These are phyloP conservation scores for Anthracocystis panici-leucophaei DNA, from an alignment of 1,284 basidiomycete genomes.

Conservation along the genomic window DNA sequence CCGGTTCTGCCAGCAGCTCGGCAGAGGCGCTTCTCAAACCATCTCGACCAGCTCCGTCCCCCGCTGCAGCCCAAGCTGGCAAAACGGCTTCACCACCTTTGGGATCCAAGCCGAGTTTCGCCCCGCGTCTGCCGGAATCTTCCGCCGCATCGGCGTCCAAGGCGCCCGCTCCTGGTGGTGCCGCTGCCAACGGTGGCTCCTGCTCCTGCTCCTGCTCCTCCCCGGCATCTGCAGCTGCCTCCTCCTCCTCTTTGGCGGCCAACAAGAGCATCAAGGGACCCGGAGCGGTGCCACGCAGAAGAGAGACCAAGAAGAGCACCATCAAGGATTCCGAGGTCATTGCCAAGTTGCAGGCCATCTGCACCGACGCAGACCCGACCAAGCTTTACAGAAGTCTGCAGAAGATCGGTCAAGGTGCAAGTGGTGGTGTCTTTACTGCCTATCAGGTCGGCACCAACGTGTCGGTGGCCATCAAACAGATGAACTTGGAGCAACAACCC, in stretches of 20 bases:
- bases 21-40: constrained; percentile 46
- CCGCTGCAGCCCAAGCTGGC: constrained; percentile 8
- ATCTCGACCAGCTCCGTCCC: constrained; percentile 52
- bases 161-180: neutral
- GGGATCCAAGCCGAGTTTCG: constrained; percentile 17
- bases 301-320: constrained; percentile 78
- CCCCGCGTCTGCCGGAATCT: constrained; percentile 6
- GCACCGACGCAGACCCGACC: constrained; percentile 96
- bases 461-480: constrained; percentile 98
- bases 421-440: constrained; percentile 97
- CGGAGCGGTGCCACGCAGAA: constrained; percentile 74
- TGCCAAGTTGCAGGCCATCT: constrained; percentile 89
- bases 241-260: constrained; percentile 12
- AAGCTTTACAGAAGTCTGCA: constrained; percentile 89
- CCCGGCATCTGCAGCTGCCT: constrained; percentile 8
- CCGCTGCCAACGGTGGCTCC: constrained; percentile 9
- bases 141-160: constrained; percentile 8
- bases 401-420: constrained; percentile 98
- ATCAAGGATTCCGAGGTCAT: constrained; percentile 90
- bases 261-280: constrained; percentile 35
- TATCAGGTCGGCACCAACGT: constrained; percentile 94
- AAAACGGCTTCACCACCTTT: constrained; percentile 22
- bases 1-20: constrained; percentile 24
- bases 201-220: neutral
- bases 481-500: constrained; percentile 99